Evolutionary conservation across 164 flowering plant species (phyloP), one percentile per base, ranked within the genome.

Genomic region (Amborella trichopoda): DNA sequence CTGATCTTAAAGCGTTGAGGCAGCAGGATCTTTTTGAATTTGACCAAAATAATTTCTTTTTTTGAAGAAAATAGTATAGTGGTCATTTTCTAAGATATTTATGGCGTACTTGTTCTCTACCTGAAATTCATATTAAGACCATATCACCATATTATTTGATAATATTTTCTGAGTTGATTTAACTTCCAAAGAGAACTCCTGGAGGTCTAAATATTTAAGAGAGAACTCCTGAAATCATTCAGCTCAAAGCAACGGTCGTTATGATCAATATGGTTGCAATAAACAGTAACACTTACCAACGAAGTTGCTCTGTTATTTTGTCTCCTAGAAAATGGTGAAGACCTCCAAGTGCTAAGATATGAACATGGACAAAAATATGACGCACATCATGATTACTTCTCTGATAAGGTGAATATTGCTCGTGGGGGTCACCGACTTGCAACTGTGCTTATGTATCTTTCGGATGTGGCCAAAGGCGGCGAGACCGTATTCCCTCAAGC

Each of bases 401-500:
- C 48, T 26, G 96, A 88, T 55, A 74, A 76, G 65, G 91, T 77
- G 46, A 85, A 93, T 58, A 79, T 80, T 69, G 95, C 78, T 50
- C 78, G 91, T 11, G 96, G 99, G 43, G 99, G 99, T 17, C 96
- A 82, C 54, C 85, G 96, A 12, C 30, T 76, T 49, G 99, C 94
- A 20, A 93, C 95, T 33, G 81, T 88, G 14, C 87, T 93, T 22
- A 93, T 93, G 96, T 93, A 93, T 70, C 94, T 93, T 6, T 53
- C 69, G 22, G 75, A 93, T 69, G 96, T 93, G 40, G 66, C 43
- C 11, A 77, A 82, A 69, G 99, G 99, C 44, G 95, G 99, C 45
- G 99, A 93, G 66, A 93, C 99, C 19, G 94, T 93, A 22, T 93
- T 93, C 55, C 99, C 99, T 16, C 6, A 38, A 1, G 94, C 96